Percentiles rank a stretch among this genome's conserved stretches.
Evolutionary conservation across 306 rosid species (phyloP).

Genomic region (Geum urbanum): DNA sequence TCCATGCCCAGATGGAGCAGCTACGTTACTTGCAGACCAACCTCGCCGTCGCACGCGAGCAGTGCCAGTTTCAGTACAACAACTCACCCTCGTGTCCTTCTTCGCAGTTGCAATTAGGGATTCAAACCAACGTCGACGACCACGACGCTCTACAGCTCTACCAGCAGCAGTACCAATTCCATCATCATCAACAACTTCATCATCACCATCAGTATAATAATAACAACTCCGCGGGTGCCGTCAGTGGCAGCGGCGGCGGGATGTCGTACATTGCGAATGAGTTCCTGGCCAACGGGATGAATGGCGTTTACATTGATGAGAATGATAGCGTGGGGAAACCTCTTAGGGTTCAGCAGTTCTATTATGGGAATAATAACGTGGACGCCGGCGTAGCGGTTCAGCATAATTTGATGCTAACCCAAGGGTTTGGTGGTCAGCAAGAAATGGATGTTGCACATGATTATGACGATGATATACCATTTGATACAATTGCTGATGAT

Average conservation of each 20-base stretch:
- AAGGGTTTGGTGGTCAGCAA: conserved; percentile 18
- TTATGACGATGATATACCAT: conserved; percentile 30
- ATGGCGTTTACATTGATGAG: conserved; percentile 17
- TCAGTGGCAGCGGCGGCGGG: background rate
- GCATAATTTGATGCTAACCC: conserved; percentile 1
- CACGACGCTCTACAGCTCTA: background rate
- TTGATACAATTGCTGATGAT: conserved; percentile 34
- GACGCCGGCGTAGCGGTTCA: conserved; percentile 20
- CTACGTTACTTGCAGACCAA: background rate
- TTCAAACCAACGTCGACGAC: background rate
- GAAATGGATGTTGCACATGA: conserved; percentile 26
- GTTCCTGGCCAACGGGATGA: background rate
- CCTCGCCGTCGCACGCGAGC: conserved; percentile 15
- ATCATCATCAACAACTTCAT: background rate
- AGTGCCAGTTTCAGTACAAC: conserved; percentile 5
- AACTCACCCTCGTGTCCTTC: background rate
- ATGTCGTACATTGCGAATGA: background rate
- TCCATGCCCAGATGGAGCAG: conserved; percentile 16
- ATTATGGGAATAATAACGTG: conserved; percentile 11
- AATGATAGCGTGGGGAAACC: conserved; percentile 19
- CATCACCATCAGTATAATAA: no score
- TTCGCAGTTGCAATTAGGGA: conserved; percentile 21
- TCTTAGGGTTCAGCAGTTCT: conserved; percentile 7
- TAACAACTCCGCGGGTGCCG: background rate
- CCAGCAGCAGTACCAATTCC: conserved; percentile 17